Base-by-base conservation (phyloP, 1,284 basidiomycete genomes). In the Boletus smithii region DNA sequence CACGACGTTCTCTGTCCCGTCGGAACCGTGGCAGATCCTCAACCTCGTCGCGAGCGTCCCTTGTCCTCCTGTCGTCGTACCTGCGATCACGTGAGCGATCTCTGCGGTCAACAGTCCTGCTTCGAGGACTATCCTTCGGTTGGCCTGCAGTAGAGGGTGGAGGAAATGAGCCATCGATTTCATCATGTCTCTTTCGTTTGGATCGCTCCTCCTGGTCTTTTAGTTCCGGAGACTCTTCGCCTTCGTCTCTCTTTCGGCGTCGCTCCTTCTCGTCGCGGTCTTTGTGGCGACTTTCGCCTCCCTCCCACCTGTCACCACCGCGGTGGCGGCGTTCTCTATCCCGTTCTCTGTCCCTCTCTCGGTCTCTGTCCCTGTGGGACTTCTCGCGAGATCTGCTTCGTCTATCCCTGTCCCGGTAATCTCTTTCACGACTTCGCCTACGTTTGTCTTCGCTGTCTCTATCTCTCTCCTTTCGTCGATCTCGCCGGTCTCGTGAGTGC, bases 241-340 rank as follows among this genome's bases (percentile, higher is more conserved):
- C 77, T 46, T 88, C 79, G 41, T 75, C 73, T 44, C 83, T 72
- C 63, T 83, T 83, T 50, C 83, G 74, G 31, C 82, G 73, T 34
- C 74, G 70, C 29, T 81, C 78, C 39, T 71, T 66, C 44, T 74
- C 73, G 47, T 76, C 73, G 36, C 72, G 67, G 49, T 75, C 74
- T 48, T 73, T 68, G 52, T 83, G 61, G 24, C 51, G 65, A 42
- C 47, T 51, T 23, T 63, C 70, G 29, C 57, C 80, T 46, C 71
- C 72, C 41, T 78, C 71, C 34, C 73, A 73, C 47, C 75, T 71
- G 46, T 83, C 80, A 44, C 67, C 64, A 31, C 73, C 73, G 42
- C 73, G 68, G 55, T 75, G 77, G 57, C 73, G 67, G 46, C 73
- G 69, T 39, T 72, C 70, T 48, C 68, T 66, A 18, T 75, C 72